These are phyloP conservation scores for Malassezia slooffiae DNA, from an alignment of 1,284 basidiomycete genomes.

Conservation along the genomic window DNA sequence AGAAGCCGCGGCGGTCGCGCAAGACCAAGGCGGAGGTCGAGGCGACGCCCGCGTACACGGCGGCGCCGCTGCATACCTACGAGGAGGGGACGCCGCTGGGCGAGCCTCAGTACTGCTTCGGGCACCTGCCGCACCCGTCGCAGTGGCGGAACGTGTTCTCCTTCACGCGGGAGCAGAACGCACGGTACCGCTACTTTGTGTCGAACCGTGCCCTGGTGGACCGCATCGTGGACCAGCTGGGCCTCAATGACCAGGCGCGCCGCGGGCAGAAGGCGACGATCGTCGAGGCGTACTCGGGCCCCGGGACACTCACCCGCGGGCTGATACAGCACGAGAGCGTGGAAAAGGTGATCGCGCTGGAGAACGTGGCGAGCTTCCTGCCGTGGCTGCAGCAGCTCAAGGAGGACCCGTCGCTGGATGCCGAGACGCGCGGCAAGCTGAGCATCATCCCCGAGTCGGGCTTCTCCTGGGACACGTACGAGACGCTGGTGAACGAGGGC, in stretches of 20 bases:
- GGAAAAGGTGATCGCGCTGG: constrained; percentile 40
- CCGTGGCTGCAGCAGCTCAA: constrained; percentile 15
- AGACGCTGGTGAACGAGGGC: constrained; percentile 18
- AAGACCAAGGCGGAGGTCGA: constrained; percentile 13
- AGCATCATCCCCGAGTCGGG: constrained; percentile 19
- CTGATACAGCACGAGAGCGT: constrained; percentile 30
- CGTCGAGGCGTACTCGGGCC: constrained; percentile 40
- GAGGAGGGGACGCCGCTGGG: not conserved
- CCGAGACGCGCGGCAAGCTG: constrained; percentile 14
- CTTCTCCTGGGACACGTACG: constrained; percentile 31
- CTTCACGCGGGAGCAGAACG: constrained; percentile 10
- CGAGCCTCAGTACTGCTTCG: constrained; percentile 8
- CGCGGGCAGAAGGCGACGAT: constrained; percentile 31
- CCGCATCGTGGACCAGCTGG: constrained; percentile 20
- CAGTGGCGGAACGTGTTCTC: constrained; percentile 24
- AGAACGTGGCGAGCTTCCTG: constrained; percentile 19
- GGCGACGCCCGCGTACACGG: constrained; percentile 3
- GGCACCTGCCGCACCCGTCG: constrained; percentile 22
- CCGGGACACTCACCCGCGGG: constrained; percentile 33
- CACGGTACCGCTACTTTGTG: constrained; percentile 33
- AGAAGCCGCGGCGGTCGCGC: constrained; percentile 10
- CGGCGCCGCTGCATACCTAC: constrained; percentile 7
- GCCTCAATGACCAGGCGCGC: constrained; percentile 13
- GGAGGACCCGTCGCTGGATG: constrained; percentile 17
- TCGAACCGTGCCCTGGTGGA: constrained; percentile 23